These are phyloP conservation scores for Seiridium cupressi DNA, from an alignment of 2,329 filamentous ascomycete genomes.

Conservation along the genomic window DNA sequence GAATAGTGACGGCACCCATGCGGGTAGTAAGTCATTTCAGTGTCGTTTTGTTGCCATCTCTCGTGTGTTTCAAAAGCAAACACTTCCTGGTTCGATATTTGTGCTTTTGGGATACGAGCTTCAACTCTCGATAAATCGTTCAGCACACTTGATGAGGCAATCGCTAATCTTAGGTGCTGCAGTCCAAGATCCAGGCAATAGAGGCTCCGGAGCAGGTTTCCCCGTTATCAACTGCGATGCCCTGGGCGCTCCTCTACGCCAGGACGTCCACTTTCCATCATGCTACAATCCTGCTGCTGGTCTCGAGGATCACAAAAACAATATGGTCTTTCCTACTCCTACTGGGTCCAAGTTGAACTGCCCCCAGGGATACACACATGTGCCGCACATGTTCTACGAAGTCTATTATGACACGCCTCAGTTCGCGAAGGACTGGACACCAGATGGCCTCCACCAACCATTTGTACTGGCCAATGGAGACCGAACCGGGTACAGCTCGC, in stretches of 20 bases:
- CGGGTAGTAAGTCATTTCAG: constrained; percentile 34
- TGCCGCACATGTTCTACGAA: constrained; percentile 58
- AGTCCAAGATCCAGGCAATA: constrained; percentile 49
- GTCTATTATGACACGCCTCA: constrained; percentile 58
- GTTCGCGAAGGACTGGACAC: constrained; percentile 51
- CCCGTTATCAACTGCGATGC: constrained; percentile 68
- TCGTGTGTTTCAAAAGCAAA: too few relatives aligned
- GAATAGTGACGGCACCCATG: constrained; percentile 51
- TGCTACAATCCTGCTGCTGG: constrained; percentile 68
- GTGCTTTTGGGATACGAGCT: too few relatives aligned
- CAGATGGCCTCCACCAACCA: constrained; percentile 52
- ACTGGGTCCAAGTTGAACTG: constrained; percentile 48
- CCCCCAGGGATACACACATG: constrained; percentile 51
- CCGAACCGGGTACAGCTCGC: constrained; percentile 65
- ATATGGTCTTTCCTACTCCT: constrained; percentile 61
- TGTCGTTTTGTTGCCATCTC: too few relatives aligned
- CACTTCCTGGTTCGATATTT: too few relatives aligned
- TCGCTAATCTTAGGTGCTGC: too few relatives aligned
- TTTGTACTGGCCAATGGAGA: constrained; percentile 72
- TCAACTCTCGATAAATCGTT: too few relatives aligned
- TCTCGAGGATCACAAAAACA: constrained; percentile 58
- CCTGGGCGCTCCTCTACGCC: constrained; percentile 57
- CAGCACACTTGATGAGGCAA: too few relatives aligned
- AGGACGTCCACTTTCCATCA: constrained; percentile 70
- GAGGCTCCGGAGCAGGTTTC: constrained; percentile 60